Evolutionary conservation across 495 filamentous ascomycete species (phyloP), one percentile per base, ranked within the genome.

Genomic region (Thozetella sp.): DNA sequence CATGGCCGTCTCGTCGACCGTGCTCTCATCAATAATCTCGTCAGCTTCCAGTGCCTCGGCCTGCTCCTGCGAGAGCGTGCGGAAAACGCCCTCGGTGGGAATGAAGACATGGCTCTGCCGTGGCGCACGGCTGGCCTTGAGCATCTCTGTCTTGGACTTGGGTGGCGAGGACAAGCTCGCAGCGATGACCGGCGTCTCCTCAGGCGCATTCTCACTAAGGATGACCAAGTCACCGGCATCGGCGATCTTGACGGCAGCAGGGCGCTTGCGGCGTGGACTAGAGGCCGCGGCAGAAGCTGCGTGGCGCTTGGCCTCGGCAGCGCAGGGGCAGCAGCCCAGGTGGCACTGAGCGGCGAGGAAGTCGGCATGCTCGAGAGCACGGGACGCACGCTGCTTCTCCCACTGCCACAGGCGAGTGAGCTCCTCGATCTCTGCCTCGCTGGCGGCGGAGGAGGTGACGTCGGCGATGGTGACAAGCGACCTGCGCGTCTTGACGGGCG

Each of bases 341-440:
- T 86, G 82, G 71, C 93, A 96, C 69, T 96, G 91, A 60, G 90
- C 82, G 63, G 90, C 85, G 78, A 97, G 76, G 68, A 93, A 96
- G n/a, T 93, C 83, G 24, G 93, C 76, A 63, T 88, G 85, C 15
- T 90, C 88, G 57, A 93, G 82, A 0, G 90, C 89, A 17, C 88
- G 80, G 27, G 83, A 75, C 50, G 91, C 83, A 46, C 86, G 76
- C 55, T 83, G 83, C 67, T 80, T 86, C 75, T 95, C 90, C 67
- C 76, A 81, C 43, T 84, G 70, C 46, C 92, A 82, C 13, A 87
- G 80, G n/a, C 83, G 80, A 25, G 78, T 79, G 13, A 93, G 64
- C 22, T 86, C 78, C 6, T 87, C 85, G 34, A 90, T 71, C 53
- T 84, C 73, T 23, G 83, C 77, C 19, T 81, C 74, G 25, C 70